phyloP scores from a whole-genome alignment of 176 grass and related monocot species.

The Triticum urartu region DNA sequence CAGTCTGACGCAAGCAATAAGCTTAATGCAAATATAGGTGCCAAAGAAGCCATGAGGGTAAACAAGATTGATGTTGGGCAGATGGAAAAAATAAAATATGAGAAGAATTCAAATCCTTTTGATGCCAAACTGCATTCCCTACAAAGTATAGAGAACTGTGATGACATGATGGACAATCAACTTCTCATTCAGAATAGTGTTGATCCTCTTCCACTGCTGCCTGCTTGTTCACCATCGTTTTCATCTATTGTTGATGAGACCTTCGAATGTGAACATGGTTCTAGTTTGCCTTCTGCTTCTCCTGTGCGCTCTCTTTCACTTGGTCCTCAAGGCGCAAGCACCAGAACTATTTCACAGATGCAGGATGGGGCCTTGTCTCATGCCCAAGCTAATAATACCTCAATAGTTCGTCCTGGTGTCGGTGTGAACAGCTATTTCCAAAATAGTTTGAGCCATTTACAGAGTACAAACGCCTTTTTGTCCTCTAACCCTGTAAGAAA shows the following conservation, averaged over 20 bases:
- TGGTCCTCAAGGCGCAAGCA: slow-evolving; percentile 53
- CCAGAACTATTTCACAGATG: slow-evolving; percentile 38
- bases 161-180: slow-evolving; percentile 50
- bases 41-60: slow-evolving; percentile 50
- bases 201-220: slow-evolving; percentile 52
- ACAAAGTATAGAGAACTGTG: slow-evolving; percentile 44
- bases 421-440: slow-evolving; percentile 36
- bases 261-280: slow-evolving; percentile 65
- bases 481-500: slow-evolving; percentile 45
- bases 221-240: slow-evolving; percentile 73
- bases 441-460: slow-evolving; percentile 48
- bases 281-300: slow-evolving; percentile 48
- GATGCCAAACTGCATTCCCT: slow-evolving; percentile 61
- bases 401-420: slow-evolving; percentile 31
- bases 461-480: slow-evolving; percentile 42
- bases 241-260: slow-evolving; percentile 94
- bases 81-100: slow-evolving; percentile 68
- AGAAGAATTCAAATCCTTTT: slow-evolving; percentile 54
- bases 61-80: slow-evolving; percentile 74
- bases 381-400: slow-evolving; percentile 38
- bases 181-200: slow-evolving; percentile 39
- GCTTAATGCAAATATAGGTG: slow-evolving; percentile 53
- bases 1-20: slow-evolving; percentile 49
- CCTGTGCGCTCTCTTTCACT: slow-evolving; percentile 30
- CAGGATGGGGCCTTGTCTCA: slow-evolving; percentile 46